Evolutionary conservation across 208 protist genomes (phyloP), one percentile per base, ranked within the genome.

Genomic region (Trypanosoma avium): DNA sequence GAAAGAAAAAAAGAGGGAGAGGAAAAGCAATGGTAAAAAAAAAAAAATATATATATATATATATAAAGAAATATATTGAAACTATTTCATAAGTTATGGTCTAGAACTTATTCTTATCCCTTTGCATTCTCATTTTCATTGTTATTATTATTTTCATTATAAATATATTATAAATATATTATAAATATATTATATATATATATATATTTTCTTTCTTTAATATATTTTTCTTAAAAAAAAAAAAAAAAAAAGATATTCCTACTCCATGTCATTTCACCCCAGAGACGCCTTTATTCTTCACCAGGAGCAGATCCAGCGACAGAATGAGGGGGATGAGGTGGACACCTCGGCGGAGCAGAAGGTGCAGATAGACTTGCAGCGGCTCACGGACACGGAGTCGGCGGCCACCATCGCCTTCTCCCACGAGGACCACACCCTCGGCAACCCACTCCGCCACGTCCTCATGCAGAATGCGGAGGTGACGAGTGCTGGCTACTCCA

Each of bases 371-470:
- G 84, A 96, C 45, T 55, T 96, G 29, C 85, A 94, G 73, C 86
- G 79, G 52, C 78, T 94, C 43, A 83, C 79, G 15, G 87, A 93
- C 33, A 72, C 72, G 15, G 85, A 89, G 46, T 93, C 88, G 12
- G 79, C 84, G 13, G 84, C 81, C 15, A 88, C 89, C 35, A 68
- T 97, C 24, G 82, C 83, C 8, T 96, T 95, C 53, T 93, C 84
- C 19, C 82, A 97, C 64, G 92, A 97, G 65, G 91, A 93, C 57
- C 90, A 97, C 76, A 97, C 94, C 1, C 64, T 97, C 17, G 94
- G 94, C 56, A 97, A 97, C 66, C 75, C 92, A 27, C 69, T 97
- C 15, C 86, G 94, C 4, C 86, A 97, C 62, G 88, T 97, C 9
- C 71, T 97, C 9, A 97, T 97, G 90, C 88, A 97, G 65, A 94